A percentile compares a stretch with the other conserved stretches of the same genome.
Evolutionary conservation across 1,284 basidiomycete genomes (phyloP).

Genomic region (Trametes pubescens): DNA sequence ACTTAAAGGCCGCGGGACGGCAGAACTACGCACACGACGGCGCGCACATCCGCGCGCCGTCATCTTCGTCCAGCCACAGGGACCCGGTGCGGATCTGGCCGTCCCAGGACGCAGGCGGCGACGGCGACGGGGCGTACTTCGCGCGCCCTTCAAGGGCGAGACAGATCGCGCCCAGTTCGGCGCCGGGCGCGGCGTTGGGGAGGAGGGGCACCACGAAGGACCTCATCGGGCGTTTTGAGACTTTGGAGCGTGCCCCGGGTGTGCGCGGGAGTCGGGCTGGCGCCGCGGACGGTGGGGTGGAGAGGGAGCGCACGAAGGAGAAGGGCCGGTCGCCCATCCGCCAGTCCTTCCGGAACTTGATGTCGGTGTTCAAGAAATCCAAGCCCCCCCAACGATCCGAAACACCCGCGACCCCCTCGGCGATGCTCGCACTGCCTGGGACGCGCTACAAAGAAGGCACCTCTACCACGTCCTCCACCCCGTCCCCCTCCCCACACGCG

Average conservation of each 20-base stretch:
- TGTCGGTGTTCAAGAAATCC: constrained; percentile 70
- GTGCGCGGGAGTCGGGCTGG: neutral
- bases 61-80: neutral
- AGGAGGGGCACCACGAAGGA: constrained; percentile 46
- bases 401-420: neutral
- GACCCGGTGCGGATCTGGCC: neutral
- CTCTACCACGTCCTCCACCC: neutral
- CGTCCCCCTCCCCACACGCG: neutral
- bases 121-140: constrained; percentile 38
- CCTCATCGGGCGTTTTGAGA: constrained; percentile 47
- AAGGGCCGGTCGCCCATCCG: constrained; percentile 61
- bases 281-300: neutral
- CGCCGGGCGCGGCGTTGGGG: constrained; percentile 24
- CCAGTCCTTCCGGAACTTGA: constrained; percentile 69
- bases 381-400: constrained; percentile 44
- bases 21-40: constrained; percentile 12
- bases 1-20: constrained; percentile 2
- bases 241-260: constrained; percentile 29
- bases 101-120: neutral
- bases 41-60: constrained; percentile 24
- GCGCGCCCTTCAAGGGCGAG: constrained; percentile 31
- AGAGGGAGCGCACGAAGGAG: constrained; percentile 22
- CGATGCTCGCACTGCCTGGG: constrained; percentile 1
- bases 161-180: constrained; percentile 3
- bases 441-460: constrained; percentile 8